Evolutionary conservation across 2,329 filamentous ascomycete species (phyloP).

Genomic region (Myriangium duriaei): DNA sequence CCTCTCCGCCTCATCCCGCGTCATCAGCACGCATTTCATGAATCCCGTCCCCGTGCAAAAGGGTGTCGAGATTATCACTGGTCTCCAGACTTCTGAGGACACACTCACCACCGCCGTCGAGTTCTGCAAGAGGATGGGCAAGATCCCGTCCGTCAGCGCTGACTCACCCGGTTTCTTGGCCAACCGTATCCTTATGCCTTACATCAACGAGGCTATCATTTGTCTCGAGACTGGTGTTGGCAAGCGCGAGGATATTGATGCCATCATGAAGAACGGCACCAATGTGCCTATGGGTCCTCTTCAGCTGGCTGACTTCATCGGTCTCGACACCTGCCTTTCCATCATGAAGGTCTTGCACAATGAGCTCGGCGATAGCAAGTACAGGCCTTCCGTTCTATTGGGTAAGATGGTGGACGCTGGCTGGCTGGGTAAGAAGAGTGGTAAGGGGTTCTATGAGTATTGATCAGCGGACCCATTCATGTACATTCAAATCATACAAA

Average conservation of each 20-base stretch:
- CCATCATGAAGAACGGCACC: conserved; percentile 98
- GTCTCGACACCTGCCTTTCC: conserved; percentile 84
- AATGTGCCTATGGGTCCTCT: conserved; percentile 97
- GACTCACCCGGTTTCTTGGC: conserved; percentile 91
- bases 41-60: conserved; percentile 96
- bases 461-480: conserved; percentile 22
- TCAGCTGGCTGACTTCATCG: conserved; percentile 91
- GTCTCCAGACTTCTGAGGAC: conserved; percentile 73
- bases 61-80: conserved; percentile 93
- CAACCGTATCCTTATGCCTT: conserved; percentile 96
- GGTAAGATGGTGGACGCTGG: conserved; percentile 96
- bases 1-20: conserved; percentile 68
- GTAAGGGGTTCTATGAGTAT: conserved; percentile 92
- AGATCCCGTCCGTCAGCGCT: conserved; percentile 73
- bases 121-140: conserved; percentile 87
- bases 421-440: conserved; percentile 94
- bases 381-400: conserved; percentile 75
- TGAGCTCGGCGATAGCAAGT: conserved; percentile 92
- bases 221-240: conserved; percentile 91
- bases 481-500: conserved; percentile 7
- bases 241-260: conserved; percentile 80
- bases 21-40: conserved; percentile 97
- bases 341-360: conserved; percentile 93
- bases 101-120: conserved; percentile 73
- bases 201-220: conserved; percentile 96